phyloP scores from a whole-genome alignment of 202 grass and related monocot species.

The Saccharum hybrid region DNA sequence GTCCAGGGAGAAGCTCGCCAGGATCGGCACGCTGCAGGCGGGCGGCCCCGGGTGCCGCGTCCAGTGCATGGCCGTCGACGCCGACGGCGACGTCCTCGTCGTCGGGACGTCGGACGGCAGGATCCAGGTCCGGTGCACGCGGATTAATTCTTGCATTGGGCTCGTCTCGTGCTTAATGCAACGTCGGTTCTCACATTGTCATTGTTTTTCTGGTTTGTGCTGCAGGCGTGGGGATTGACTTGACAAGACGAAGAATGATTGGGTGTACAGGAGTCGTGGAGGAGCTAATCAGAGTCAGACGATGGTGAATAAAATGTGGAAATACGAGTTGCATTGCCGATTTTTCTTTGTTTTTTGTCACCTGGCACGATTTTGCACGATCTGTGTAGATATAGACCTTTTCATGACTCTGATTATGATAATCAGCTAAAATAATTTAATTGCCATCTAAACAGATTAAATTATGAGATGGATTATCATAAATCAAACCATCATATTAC shows the following conservation, averaged over 20 bases:
- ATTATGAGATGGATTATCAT: no score
- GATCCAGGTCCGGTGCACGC: conserved; percentile 52
- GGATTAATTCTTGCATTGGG: not conserved
- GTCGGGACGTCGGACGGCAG: conserved; percentile 64
- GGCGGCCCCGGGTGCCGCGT: conserved; percentile 51
- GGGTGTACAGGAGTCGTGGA: not conserved
- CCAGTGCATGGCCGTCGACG: conserved; percentile 77
- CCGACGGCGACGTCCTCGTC: conserved; percentile 60
- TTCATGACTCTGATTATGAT: no score
- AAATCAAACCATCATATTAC: no score
- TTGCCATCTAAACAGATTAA: no score
- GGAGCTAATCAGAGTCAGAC: not conserved
- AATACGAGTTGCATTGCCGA: not conserved
- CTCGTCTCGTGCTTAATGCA: no score
- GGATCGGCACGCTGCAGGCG: conserved; percentile 59
- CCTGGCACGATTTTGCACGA: no score
- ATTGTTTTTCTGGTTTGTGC: not conserved
- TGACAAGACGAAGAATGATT: conserved; percentile 21
- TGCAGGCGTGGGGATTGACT: conserved; percentile 65
- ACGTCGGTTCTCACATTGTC: not conserved
- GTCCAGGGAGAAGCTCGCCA: conserved; percentile 68
- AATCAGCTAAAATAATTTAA: no score
- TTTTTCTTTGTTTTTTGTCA: not conserved
- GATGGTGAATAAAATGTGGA: conserved; percentile 32
- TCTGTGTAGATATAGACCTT: not conserved